A percentile compares a stretch with the other conserved stretches of the same genome.
Conservation (phyloP, 805 yeast species). For the Zygoascus bituminiphila region DNA sequence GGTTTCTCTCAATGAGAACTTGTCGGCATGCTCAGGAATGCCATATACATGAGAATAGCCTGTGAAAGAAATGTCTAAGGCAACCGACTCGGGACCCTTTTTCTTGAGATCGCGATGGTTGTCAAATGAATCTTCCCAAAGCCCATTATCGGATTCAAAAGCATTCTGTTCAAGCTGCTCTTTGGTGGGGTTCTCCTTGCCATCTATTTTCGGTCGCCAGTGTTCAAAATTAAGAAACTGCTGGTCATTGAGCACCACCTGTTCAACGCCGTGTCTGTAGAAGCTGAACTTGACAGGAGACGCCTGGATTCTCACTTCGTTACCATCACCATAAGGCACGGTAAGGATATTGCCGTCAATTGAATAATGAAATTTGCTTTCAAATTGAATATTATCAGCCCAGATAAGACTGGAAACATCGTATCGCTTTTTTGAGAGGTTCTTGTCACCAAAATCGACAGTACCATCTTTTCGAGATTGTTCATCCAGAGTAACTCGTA, state of each 20-base stretch:
- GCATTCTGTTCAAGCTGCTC: conserved; percentile 13
- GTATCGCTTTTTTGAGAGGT: conserved; percentile 36
- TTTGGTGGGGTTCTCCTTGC: conserved; percentile 20
- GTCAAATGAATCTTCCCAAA: conserved; percentile 71
- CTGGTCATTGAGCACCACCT: conserved; percentile 58
- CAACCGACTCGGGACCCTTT: conserved; percentile 74
- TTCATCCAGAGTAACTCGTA: conserved; percentile 66
- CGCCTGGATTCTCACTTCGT: conserved; percentile 36
- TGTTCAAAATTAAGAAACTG: conserved; percentile 79
- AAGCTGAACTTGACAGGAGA: conserved; percentile 46
- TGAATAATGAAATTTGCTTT: background rate
- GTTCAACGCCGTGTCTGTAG: conserved; percentile 36
- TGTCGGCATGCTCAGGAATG: conserved; percentile 94
- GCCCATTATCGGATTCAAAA: conserved; percentile 51
- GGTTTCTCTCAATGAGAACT: conserved; percentile 67
- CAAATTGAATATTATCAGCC: conserved; percentile 31
- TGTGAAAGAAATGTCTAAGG: conserved; percentile 60
- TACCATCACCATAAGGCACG: conserved; percentile 30
- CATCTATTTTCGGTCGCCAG: conserved; percentile 45
- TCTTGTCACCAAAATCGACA: conserved; percentile 24
- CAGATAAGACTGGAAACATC: conserved; percentile 55
- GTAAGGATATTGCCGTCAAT: conserved; percentile 2
- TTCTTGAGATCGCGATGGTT: conserved; percentile 55
- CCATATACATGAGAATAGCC: conserved; percentile 69
- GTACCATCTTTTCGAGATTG: conserved; percentile 30